Percentiles rank a stretch among this genome's conserved stretches.
phyloP scores from a whole-genome alignment of 2,329 filamentous ascomycete genomes.

The Pseudogymnoascus sp. region DNA sequence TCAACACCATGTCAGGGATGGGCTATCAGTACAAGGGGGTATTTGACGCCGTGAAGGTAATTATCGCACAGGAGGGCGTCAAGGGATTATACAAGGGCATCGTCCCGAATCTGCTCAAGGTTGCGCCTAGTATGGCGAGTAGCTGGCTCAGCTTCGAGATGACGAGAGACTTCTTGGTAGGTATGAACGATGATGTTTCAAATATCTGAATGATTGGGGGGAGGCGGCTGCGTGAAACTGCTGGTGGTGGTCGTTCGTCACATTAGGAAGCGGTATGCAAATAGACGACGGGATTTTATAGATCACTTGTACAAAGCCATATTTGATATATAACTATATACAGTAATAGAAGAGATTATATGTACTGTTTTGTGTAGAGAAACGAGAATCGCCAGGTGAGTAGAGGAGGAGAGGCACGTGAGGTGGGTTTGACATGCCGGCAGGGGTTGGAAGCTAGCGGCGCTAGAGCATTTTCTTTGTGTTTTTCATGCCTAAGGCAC shows the following conservation, averaged over 20 bases:
- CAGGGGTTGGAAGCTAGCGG: neutral
- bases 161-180: conserved; percentile 75
- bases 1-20: conserved; percentile 99
- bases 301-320: conserved; percentile 8
- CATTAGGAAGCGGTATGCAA: neutral
- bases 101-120: conserved; percentile 88
- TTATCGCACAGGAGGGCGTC: conserved; percentile 74
- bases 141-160: conserved; percentile 97
- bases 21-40: conserved; percentile 91
- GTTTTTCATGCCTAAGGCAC: neutral
- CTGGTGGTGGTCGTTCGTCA: neutral
- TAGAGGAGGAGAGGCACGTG: neutral
- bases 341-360: conserved; percentile 8
- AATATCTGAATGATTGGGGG: conserved; percentile 16
- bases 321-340: conserved; percentile 5
- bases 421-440: neutral
- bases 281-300: conserved; percentile 3
- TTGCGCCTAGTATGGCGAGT: conserved; percentile 96
- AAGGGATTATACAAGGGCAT: conserved; percentile 92
- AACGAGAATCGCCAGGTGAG: neutral
- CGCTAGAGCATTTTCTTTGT: neutral
- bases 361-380: neutral
- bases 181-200: conserved; percentile 38
- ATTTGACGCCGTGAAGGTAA: conserved; percentile 71
- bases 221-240: neutral